Base-by-base conservation (phyloP, 768 basidiomycete species). In the Rhizopogon sp. region DNA sequence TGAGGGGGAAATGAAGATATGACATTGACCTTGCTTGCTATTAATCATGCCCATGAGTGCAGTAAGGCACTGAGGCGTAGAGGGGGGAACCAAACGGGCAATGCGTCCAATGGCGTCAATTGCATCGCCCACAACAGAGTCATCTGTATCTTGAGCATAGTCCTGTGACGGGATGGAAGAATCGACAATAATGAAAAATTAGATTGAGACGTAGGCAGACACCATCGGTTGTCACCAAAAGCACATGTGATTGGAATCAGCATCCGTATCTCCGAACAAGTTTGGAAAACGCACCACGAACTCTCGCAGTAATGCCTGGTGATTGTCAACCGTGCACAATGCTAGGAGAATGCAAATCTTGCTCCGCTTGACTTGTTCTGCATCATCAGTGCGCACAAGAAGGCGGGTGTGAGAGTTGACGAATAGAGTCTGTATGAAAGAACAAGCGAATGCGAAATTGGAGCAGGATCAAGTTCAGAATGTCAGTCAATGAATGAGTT, bases 1-100 rank as follows among this genome's bases (percentile, higher is more conserved):
- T 35, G 54, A 3, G 44, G 43, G 25, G 17, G 54, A 31, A 35
- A 42, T 42, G n/a, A 52, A 7, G 16, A 39, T 8, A 42, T 42
- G 11, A 35, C 28, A 69, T 81, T 50, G 62, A 85, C 94, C 91
- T 61, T 89, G 76, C 31, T 75, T 76, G 58, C 83, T 90, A 65
- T 87, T 84, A 58, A 97, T 86, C 79, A 95, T 88, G 6, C 69
- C 68, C 70, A 91, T 89, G 16, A 98, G 76, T 2, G 87, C 80
- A 1, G 78, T 80, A 52, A 96, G 75, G 64, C 92, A 93, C 43
- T 86, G 83, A 22, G 81, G 77, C 2, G 81, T 78, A 22, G 83
- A 81, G 22, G 87, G 84, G 0, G 93, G 88, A 39, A 90, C 77
- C 4, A 78, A 64, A 39, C 77, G 73, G 1, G 93, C 89, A 60